Conservation (phyloP, 2,329 filamentous ascomycete species). For the Aspergillus terreus region DNA sequence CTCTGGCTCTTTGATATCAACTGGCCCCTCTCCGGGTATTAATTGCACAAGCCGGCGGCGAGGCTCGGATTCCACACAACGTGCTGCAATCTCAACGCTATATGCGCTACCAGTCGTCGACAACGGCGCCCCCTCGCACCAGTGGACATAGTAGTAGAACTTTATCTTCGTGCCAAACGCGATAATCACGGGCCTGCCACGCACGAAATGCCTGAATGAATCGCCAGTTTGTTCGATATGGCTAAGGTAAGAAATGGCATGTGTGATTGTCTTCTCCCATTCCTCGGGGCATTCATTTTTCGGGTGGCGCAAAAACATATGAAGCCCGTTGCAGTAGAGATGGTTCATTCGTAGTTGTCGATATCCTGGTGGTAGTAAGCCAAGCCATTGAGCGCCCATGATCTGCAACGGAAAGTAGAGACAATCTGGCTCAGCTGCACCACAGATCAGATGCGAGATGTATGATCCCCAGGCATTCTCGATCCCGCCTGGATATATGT, state of each 20-base stretch:
- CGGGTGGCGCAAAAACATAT: constrained; percentile 8
- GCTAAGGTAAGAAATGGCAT: constrained; percentile 6
- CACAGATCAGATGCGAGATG: neutral
- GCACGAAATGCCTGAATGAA: neutral
- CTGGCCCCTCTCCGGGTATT: constrained; percentile 6
- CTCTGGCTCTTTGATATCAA: constrained; percentile 7
- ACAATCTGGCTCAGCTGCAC: too few species aligned
- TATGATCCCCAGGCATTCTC: constrained; percentile 13
- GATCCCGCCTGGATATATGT: constrained; percentile 11
- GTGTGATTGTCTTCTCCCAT: constrained; percentile 10
- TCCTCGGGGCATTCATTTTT: constrained; percentile 11
- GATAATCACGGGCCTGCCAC: constrained; percentile 10
- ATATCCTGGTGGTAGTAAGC: constrained; percentile 12
- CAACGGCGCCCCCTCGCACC: neutral
- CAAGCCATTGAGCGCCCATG: constrained; percentile 1
- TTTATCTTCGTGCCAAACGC: constrained; percentile 11
- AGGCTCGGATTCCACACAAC: constrained; percentile 9
- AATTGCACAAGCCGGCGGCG: constrained; percentile 12
- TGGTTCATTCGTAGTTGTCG: constrained; percentile 7
- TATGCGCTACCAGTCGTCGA: neutral
- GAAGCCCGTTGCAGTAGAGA: constrained; percentile 7
- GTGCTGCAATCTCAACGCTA: constrained; percentile 4
- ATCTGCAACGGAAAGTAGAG: too few species aligned
- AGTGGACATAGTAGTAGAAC: constrained; percentile 15
- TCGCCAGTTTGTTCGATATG: neutral